phyloP scores from a whole-genome alignment of 2,329 filamentous ascomycete genomes.

The Penicillium sp. region DNA sequence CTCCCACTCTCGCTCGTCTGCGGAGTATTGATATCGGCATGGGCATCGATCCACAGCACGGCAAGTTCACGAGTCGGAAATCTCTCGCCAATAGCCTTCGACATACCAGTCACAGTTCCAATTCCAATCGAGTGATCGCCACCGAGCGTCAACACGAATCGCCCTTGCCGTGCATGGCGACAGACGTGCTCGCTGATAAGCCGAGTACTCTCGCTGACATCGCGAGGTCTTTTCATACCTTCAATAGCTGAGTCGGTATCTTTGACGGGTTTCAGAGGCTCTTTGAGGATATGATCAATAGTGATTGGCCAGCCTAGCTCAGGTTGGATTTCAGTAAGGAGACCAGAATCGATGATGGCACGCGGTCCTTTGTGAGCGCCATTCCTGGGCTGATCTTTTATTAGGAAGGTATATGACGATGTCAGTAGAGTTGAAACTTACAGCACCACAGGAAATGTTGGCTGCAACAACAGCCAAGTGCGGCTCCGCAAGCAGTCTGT shows the following conservation, averaged over 20 bases:
- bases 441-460: background rate
- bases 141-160: slow-evolving; percentile 5
- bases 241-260: background rate
- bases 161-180: slow-evolving; percentile 1
- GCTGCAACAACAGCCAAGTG: background rate
- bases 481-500: background rate
- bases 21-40: slow-evolving; percentile 12
- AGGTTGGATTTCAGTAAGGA: background rate
- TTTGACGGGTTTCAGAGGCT: background rate
- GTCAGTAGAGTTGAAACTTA: too few relatives aligned
- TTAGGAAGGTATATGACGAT: too few relatives aligned
- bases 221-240: background rate
- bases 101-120: slow-evolving; percentile 1
- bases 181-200: slow-evolving; percentile 1
- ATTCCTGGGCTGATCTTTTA: background rate
- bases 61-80: background rate
- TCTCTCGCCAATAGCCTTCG: slow-evolving; percentile 7
- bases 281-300: background rate
- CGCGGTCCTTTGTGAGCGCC: background rate
- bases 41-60: slow-evolving; percentile 9
- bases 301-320: background rate
- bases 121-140: slow-evolving; percentile 8
- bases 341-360: background rate
- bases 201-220: background rate
- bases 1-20: slow-evolving; percentile 5